Evolutionary conservation across 495 filamentous ascomycete species (phyloP), one percentile per base, ranked within the genome.

Genomic region (Talaromyces adpressus): DNA sequence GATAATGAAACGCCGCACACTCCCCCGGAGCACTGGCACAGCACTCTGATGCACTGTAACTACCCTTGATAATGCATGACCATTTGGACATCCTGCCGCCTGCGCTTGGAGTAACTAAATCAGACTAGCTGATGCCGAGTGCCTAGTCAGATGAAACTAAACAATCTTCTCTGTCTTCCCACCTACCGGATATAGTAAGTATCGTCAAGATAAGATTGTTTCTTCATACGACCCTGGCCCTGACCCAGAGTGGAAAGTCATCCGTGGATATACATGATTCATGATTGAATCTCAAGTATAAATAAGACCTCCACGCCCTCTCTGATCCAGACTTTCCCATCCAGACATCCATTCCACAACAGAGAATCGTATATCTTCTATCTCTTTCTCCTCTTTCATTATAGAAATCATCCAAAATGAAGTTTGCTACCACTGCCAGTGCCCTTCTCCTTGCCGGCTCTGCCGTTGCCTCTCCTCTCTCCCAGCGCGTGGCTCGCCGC

Each of bases 401-500:
- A 18, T 58, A 34, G 56, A 18, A 41, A 36, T 32, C 45, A 52
- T 62, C 22, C 29, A 62, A 47, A 53, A 62, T 62, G 60, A 62
- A 62, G 60, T 47, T 62, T n/a, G 18, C 60, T 22, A 34, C 47
- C 23, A 20, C 60, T 30, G 45, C 60, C 45, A 53, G 45, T 52
- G 60, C 60, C 45, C 60, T 62, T 29, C 60, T 62, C 47, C 60
- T 62, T 34, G 60, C 47, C 45, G 60, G 60, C 47, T 62, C 60
- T 18, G 60, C 45, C 45, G 60, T 34, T 30, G 60, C 60, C 3
- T 62, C 60, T 22, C 60, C 60, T 52, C 45, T 62, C 11, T 16
- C 41, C 4, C 32, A 25, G 22, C 60, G 60, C 22, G 60, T 62
- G 53, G 60, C 60, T 20, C 60, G 60, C 30, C 60, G 60, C 45